A percentile compares a stretch with the other conserved stretches of the same genome.
Conservation (phyloP, 192 early-diverging fungal genomes). For the Paraglomus occultum region DNA sequence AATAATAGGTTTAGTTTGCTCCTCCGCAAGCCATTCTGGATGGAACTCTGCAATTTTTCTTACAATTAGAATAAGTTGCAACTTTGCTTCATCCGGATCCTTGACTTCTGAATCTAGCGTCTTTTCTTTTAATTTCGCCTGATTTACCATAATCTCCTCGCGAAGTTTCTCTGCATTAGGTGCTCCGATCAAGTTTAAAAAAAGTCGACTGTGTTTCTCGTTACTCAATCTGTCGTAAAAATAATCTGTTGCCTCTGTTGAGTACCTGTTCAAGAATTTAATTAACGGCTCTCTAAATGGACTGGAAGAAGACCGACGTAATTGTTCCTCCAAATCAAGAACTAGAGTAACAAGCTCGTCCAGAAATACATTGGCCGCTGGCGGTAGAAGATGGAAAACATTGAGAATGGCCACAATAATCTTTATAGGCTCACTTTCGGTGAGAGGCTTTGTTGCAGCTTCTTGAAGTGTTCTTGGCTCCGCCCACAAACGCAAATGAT, state of each 20-base stretch:
- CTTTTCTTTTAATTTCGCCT: slow-evolving; percentile 52
- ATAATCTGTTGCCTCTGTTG: slow-evolving; percentile 78
- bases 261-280: slow-evolving; percentile 89
- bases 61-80: slow-evolving; percentile 61
- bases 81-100: slow-evolving; percentile 41
- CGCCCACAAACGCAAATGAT: slow-evolving; percentile 94
- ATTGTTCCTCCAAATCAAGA: slow-evolving; percentile 77
- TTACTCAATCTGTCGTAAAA: slow-evolving; percentile 74
- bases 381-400: slow-evolving; percentile 89
- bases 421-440: slow-evolving; percentile 90
- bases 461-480: slow-evolving; percentile 81
- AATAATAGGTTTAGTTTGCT: slow-evolving; percentile 38
- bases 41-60: slow-evolving; percentile 52
- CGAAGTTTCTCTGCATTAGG: slow-evolving; percentile 59
- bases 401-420: slow-evolving; percentile 94
- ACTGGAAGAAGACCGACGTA: slow-evolving; percentile 82
- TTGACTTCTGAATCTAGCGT: slow-evolving; percentile 33
- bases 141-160: slow-evolving; percentile 61
- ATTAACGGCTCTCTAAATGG: slow-evolving; percentile 91
- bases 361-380: slow-evolving; percentile 88
- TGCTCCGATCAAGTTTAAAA: slow-evolving; percentile 56
- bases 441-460: slow-evolving; percentile 75
- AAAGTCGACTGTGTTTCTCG: slow-evolving; percentile 60
- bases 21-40: slow-evolving; percentile 48
- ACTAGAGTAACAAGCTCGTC: slow-evolving; percentile 88